Percentiles rank a stretch among this genome's conserved stretches.
phyloP scores from a whole-genome alignment of 2,329 filamentous ascomycete genomes.

The Corniculantispora saksenae region DNA sequence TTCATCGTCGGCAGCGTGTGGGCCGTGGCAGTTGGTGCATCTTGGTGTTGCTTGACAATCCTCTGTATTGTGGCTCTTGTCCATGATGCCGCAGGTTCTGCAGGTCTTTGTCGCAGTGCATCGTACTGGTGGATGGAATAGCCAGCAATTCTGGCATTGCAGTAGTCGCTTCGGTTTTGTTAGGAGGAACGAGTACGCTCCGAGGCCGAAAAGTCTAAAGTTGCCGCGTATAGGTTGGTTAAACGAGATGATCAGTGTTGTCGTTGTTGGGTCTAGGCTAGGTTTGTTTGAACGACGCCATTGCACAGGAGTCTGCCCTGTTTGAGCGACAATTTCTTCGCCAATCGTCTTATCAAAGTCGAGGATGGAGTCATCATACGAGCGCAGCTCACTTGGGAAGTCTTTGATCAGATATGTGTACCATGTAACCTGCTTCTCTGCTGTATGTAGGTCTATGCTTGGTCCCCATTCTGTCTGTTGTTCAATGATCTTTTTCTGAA shows the following conservation, averaged over 20 bases:
- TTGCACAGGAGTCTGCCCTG: background rate
- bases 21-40: background rate
- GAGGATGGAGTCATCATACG: background rate
- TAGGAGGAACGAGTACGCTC: background rate
- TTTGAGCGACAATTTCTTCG: background rate
- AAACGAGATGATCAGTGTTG: background rate
- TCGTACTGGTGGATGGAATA: background rate
- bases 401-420: constrained; percentile 1
- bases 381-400: background rate
- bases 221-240: background rate
- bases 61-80: background rate
- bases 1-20: background rate
- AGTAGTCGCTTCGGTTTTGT: background rate
- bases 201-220: background rate
- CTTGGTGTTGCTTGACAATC: background rate
- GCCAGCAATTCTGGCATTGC: background rate
- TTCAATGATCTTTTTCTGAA: background rate
- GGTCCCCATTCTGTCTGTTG: background rate
- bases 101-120: background rate
- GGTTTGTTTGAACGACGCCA: background rate
- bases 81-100: background rate
- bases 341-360: background rate
- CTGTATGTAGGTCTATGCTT: background rate
- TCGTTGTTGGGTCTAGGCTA: background rate
- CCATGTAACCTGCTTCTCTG: background rate